phyloP scores from a whole-genome alignment of 1,284 basidiomycete genomes.

The Leucoagaricus sp. region DNA sequence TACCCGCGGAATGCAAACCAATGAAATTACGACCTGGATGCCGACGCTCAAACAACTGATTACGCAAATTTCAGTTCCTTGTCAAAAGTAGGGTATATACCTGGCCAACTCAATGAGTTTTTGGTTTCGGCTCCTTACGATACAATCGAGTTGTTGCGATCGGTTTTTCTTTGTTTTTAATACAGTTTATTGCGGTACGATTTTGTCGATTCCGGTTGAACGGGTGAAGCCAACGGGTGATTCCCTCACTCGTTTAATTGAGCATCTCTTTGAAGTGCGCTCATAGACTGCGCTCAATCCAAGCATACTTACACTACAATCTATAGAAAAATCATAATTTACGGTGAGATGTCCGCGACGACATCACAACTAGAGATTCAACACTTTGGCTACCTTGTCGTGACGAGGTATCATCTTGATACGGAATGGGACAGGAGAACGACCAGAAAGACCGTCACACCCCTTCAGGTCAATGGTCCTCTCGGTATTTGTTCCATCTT shows the following conservation, averaged over 20 bases:
- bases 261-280: too few species aligned
- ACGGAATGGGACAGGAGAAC: constrained; percentile 38
- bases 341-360: too few species aligned
- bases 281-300: too few species aligned
- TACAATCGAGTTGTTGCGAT: background rate
- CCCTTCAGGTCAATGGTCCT: constrained; percentile 39
- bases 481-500: constrained; percentile 36
- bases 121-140: constrained; percentile 4
- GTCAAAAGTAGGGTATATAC: constrained; percentile 15
- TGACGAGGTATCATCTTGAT: constrained; percentile 32
- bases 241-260: too few species aligned
- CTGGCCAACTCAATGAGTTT: background rate
- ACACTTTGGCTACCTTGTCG: constrained; percentile 23
- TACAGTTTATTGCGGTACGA: too few species aligned
- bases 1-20: constrained; percentile 72
- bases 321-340: too few species aligned
- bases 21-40: constrained; percentile 88
- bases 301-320: too few species aligned
- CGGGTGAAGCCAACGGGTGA: too few species aligned
- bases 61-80: constrained; percentile 50
- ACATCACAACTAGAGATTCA: too few species aligned
- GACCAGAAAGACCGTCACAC: constrained; percentile 41
- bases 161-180: background rate
- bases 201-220: too few species aligned
- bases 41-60: constrained; percentile 85